Conservation (phyloP, 2,329 filamentous ascomycete genomes). For the Fusarium pseudograminearum region DNA sequence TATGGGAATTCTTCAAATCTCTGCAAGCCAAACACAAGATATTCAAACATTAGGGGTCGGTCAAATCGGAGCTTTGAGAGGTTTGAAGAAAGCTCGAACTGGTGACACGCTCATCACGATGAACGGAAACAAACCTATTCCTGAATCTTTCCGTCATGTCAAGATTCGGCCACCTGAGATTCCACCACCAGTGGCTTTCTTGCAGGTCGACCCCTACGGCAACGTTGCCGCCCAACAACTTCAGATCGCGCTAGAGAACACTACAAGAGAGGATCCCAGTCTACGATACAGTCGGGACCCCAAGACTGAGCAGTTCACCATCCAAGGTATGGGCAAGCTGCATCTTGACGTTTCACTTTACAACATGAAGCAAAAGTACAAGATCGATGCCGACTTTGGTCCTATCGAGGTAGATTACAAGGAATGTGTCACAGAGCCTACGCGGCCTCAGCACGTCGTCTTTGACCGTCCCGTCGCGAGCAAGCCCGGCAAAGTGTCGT, state of each 20-base stretch:
- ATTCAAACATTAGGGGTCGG: conserved; percentile 83
- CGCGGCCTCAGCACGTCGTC: conserved; percentile 67
- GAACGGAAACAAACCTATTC: conserved; percentile 69
- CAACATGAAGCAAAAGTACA: conserved; percentile 88
- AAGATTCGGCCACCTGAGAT: conserved; percentile 90
- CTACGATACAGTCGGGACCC: conserved; percentile 86
- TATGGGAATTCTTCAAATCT: conserved; percentile 87
- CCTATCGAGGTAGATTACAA: conserved; percentile 96
- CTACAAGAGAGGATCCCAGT: conserved; percentile 93
- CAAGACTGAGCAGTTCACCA: conserved; percentile 91
- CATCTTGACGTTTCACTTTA: conserved; percentile 95
- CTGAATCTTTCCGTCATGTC: conserved; percentile 76
- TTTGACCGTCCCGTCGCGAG: conserved; percentile 86
- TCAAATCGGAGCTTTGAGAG: conserved; percentile 93
- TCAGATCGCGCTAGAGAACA: conserved; percentile 78
- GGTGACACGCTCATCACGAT: conserved; percentile 91
- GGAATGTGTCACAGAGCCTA: conserved; percentile 76
- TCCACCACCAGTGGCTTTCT: conserved; percentile 94
- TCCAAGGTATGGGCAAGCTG: conserved; percentile 96
- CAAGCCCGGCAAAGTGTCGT: conserved; percentile 81
- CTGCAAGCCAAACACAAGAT: conserved; percentile 87
- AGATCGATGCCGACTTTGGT: conserved; percentile 86
- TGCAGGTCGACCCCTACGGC: conserved; percentile 87
- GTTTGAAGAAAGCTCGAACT: conserved; percentile 90
- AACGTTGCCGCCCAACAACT: conserved; percentile 84